Percentiles rank a stretch among this genome's conserved stretches.
phyloP scores from a whole-genome alignment of 192 early-diverging fungal species.

The Dimargaris xerosporica region DNA sequence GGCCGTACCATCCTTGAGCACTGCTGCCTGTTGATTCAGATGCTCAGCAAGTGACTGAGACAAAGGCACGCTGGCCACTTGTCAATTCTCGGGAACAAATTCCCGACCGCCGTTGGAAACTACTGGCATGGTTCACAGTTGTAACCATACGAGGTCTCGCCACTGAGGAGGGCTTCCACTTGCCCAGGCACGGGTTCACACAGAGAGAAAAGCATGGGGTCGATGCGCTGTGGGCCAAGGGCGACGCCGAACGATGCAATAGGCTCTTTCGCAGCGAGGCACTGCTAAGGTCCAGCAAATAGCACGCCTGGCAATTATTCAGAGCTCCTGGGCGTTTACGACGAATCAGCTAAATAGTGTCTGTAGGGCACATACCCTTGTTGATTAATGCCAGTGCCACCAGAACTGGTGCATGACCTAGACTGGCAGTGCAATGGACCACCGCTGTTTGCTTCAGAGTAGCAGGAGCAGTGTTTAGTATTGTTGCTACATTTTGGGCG shows the following conservation, averaged over 20 bases:
- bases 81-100: no score
- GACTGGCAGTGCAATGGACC: constrained; percentile 88
- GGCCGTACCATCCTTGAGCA: no score
- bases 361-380: constrained; percentile 56
- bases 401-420: constrained; percentile 86
- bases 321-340: constrained; percentile 60
- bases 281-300: constrained; percentile 3
- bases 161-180: no score
- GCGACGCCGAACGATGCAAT: no score
- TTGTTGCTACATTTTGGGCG: constrained; percentile 13
- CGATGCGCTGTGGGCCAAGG: no score
- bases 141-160: no score
- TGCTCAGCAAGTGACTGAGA: no score
- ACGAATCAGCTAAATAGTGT: constrained; percentile 58
- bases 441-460: constrained; percentile 40
- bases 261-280: no score
- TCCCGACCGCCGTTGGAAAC: no score
- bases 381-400: constrained; percentile 70
- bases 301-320: constrained; percentile 61
- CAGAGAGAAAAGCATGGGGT: constrained; percentile 1
- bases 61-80: no score
- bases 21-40: no score
- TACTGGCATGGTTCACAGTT: no score
- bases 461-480: neutral
- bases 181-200: neutral